Evolutionary conservation across 2,329 filamentous ascomycete genomes (phyloP).

Genomic region (Teratosphaeria destructans): DNA sequence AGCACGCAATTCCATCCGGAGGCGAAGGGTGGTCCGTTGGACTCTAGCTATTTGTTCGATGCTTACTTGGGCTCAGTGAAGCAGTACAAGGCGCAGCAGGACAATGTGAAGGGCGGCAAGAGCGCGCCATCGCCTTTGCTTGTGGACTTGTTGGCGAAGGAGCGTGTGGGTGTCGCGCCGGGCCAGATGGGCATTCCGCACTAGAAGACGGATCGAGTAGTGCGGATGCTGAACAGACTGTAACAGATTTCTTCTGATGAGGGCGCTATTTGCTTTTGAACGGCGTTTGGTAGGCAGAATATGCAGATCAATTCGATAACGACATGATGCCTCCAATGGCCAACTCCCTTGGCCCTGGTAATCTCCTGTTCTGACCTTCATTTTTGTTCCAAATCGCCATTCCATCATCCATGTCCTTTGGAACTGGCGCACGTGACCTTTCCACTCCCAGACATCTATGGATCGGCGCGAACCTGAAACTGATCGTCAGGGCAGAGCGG

Average conservation of each 20-base stretch:
- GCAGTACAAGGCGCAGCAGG: conserved; percentile 77
- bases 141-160: conserved; percentile 83
- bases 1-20: conserved; percentile 98
- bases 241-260: not conserved
- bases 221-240: not conserved
- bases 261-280: not conserved
- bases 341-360: not conserved
- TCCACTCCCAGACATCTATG: not conserved
- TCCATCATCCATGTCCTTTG: not conserved
- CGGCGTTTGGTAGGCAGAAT: not conserved
- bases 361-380: not conserved
- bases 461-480: not conserved
- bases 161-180: conserved; percentile 73
- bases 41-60: conserved; percentile 93
- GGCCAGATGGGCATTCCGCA: not conserved
- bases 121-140: conserved; percentile 80
- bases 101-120: conserved; percentile 57
- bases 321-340: not conserved
- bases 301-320: not conserved
- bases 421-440: not conserved
- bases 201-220: not conserved
- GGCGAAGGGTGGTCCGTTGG: conserved; percentile 92
- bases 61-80: conserved; percentile 85
- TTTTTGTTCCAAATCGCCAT: not conserved
- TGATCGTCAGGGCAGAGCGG: not conserved